A percentile compares a stretch with the other conserved stretches of the same genome.
These are phyloP conservation scores for Moesziomyces sp. DNA, from an alignment of 1,284 basidiomycete species.

Conservation along the genomic window DNA sequence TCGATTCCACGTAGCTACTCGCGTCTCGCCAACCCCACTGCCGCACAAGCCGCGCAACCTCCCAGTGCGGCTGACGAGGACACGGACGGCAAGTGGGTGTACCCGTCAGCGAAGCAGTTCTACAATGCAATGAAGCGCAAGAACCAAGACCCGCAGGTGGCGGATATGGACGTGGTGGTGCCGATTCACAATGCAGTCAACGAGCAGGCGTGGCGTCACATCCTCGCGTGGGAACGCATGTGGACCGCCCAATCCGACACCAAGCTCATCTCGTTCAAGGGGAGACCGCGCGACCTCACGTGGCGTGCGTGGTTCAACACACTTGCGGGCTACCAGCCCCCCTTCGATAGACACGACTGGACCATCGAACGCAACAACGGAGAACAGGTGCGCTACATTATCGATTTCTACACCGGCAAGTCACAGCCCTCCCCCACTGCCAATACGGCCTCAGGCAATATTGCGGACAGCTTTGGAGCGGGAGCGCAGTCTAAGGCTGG, in stretches of 20 bases:
- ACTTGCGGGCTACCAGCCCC: conserved; percentile 89
- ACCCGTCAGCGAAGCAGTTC: conserved; percentile 98
- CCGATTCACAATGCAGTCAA: conserved; percentile 99
- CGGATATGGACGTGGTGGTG: conserved; percentile 94
- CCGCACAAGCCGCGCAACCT: conserved; percentile 16
- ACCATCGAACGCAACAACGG: conserved; percentile 87
- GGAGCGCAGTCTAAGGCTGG: conserved; percentile 28
- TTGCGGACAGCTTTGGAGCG: conserved; percentile 16
- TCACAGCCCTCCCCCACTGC: conserved; percentile 67
- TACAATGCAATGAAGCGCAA: conserved; percentile 94
- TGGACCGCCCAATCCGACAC: conserved; percentile 61
- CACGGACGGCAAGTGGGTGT: conserved; percentile 81
- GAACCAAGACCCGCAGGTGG: conserved; percentile 74
- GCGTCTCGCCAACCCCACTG: conserved; percentile 18
- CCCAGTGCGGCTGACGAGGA: conserved; percentile 23
- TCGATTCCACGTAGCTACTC: conserved; percentile 79
- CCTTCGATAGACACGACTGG: conserved; percentile 99
- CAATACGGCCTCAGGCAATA: conserved; percentile 2
- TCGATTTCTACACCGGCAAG: conserved; percentile 96
- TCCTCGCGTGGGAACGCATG: conserved; percentile 84
- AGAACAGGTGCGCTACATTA: conserved; percentile 87
- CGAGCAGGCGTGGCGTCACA: conserved; percentile 91
- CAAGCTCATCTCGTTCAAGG: conserved; percentile 84
- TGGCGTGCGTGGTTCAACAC: conserved; percentile 85
- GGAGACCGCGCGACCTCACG: conserved; percentile 70